These are phyloP conservation scores for Eucalyptus leucophloia DNA, from an alignment of 345 rosid species.

Conservation along the genomic window DNA sequence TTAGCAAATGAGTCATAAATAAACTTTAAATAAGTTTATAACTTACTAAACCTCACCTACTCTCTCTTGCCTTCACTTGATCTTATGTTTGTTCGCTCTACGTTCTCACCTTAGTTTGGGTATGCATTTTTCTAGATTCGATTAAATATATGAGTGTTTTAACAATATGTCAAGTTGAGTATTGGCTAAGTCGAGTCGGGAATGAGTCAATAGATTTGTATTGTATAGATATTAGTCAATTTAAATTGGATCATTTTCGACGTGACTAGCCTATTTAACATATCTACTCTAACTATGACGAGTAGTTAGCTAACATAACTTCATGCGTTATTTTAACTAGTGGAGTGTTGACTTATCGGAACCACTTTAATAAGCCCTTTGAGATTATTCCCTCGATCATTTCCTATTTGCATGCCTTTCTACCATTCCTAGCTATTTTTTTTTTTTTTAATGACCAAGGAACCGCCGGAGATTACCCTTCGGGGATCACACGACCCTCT, in stretches of 20 bases:
- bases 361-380: background rate
- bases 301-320: background rate
- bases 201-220: too few relatives aligned
- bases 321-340: background rate
- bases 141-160: too few relatives aligned
- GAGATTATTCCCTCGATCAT: background rate
- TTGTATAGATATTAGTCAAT: too few relatives aligned
- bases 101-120: too few relatives aligned
- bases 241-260: too few relatives aligned
- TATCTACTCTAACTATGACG: too few relatives aligned
- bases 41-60: background rate
- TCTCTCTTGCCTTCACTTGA: background rate
- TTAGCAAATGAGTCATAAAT: too few relatives aligned
- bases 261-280: rapidly evolving
- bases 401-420: background rate
- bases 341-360: rapidly evolving
- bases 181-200: rapidly evolving
- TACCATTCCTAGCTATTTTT: background rate
- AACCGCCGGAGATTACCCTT: rapidly evolving
- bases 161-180: too few relatives aligned
- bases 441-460: rapidly evolving
- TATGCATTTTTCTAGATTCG: background rate
- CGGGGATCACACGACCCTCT: rapidly evolving
- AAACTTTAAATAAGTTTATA: too few relatives aligned
- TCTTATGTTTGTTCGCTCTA: rapidly evolving